Evolutionary conservation across 352 stramenopile species (phyloP), one percentile per base, ranked within the genome.

Genomic region (Globisporangium yorkense): DNA sequence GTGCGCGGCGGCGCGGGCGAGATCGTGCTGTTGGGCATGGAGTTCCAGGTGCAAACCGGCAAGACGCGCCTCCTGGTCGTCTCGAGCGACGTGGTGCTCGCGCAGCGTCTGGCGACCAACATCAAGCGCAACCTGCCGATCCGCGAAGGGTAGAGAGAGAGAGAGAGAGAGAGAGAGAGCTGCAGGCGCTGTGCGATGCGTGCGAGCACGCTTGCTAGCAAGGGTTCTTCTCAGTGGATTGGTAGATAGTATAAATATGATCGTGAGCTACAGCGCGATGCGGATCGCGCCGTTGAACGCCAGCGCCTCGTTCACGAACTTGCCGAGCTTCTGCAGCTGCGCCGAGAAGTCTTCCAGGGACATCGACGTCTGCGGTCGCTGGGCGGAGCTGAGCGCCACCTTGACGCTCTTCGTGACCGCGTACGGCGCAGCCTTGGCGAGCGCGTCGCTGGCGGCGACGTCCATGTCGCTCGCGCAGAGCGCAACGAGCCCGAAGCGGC

Each of bases 1-100:
- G 57, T 91, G 46, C 76, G 80, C 20, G 80, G 73, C 54, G 68
- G 65, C 0, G 51, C 63, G n/a, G 54, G 59, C 12, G 77, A 87
- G 47, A 68, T 79, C 21, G 72, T 90, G 41, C 56, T 90, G 18
- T 61, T 90, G 4, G 76, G 69, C 6, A 53, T 84, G 49, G 80
- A 88, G 33, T 69, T 86, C 39, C 74, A 90, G 57, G 66, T 88
- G 43, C 75, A 86, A 52, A 77, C 64, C 7, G 80, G 80, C 2
- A 85, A 88, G 41, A 77, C 74, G n/a, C 78, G 75, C 9, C 52
- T 90, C 10, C 58, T 90, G 3, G 76, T 90, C 8, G 75, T 75
- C n/a, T 75, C 79, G 48, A 71, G 62, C 5, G 72, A 90, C 35
- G 57, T 68, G 0, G 77, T 81, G 33, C 61, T 90, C 13, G 74